Evolutionary conservation across 2,329 filamentous ascomycete species (phyloP).

Genomic region (Stagonosporopsis rhizophila): DNA sequence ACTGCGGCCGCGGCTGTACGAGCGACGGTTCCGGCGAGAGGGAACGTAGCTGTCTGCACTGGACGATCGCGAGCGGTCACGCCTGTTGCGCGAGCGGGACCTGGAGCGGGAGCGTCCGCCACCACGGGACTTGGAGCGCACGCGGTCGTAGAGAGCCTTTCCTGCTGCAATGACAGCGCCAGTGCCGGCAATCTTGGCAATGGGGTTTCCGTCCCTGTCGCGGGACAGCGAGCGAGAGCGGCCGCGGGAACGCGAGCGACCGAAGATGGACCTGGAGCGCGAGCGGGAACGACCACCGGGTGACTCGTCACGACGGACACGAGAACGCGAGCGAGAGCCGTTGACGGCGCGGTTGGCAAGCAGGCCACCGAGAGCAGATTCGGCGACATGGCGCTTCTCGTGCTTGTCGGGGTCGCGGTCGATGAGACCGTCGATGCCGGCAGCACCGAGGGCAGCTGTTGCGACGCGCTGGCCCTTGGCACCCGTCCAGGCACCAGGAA

Average conservation of each 20-base stretch:
- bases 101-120: conserved; percentile 52
- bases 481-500: conserved; percentile 87
- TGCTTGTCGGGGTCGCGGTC: conserved; percentile 74
- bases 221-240: conserved; percentile 47
- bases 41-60: conserved; percentile 60
- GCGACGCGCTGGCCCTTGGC: conserved; percentile 91
- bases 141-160: conserved; percentile 62
- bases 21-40: conserved; percentile 52
- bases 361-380: conserved; percentile 88
- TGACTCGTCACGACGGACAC: conserved; percentile 50
- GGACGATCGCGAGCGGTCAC: conserved; percentile 53
- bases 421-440: conserved; percentile 80
- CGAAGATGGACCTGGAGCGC: conserved; percentile 58
- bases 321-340: conserved; percentile 72
- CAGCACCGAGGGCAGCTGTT: conserved; percentile 84
- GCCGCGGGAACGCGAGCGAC: conserved; percentile 62
- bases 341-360: conserved; percentile 86
- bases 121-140: conserved; percentile 61
- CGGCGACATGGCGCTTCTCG: conserved; percentile 79
- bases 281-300: conserved; percentile 66
- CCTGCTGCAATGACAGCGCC: conserved; percentile 59
- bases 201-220: conserved; percentile 58
- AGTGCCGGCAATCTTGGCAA: conserved; percentile 58
- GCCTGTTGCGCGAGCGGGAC: conserved; percentile 55
- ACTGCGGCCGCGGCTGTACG: conserved; percentile 48